Evolutionary conservation across 305 asterid genomes (phyloP).

Genomic region (Fraxinus velutina): DNA sequence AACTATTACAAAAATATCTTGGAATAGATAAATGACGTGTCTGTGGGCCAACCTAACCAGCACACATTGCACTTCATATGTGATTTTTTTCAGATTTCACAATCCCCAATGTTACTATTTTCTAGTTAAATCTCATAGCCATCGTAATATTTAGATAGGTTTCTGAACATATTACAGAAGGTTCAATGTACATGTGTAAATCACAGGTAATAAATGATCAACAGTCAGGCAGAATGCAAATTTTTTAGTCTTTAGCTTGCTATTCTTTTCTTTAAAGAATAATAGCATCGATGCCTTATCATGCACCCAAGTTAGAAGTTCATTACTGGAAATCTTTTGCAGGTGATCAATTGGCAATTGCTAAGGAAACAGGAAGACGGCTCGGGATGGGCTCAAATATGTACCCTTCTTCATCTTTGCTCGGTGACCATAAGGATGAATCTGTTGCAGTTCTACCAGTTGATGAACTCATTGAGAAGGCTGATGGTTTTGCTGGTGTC

Average conservation of each 20-base stretch:
- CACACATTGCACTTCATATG: not conserved
- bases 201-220: not conserved
- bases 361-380: conserved; percentile 63
- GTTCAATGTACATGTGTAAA: not conserved
- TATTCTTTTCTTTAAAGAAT: not conserved
- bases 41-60: not conserved
- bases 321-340: not conserved
- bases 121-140: not conserved
- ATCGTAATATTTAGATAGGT: not conserved
- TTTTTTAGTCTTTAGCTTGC: not conserved
- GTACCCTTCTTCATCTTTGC: conserved; percentile 58
- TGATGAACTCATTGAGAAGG: conserved; percentile 61
- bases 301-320: not conserved
- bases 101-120: not conserved
- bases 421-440: conserved; percentile 46
- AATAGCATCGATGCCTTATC: not conserved
- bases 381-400: conserved; percentile 65
- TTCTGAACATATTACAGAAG: not conserved
- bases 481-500: conserved; percentile 69
- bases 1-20: not conserved
- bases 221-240: not conserved
- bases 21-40: not conserved
- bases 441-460: conserved; percentile 40
- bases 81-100: not conserved
- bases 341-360: conserved; percentile 66